These are phyloP conservation scores for Massariosphaeria phaeospora DNA, from an alignment of 495 filamentous ascomycete species.

Conservation along the genomic window DNA sequence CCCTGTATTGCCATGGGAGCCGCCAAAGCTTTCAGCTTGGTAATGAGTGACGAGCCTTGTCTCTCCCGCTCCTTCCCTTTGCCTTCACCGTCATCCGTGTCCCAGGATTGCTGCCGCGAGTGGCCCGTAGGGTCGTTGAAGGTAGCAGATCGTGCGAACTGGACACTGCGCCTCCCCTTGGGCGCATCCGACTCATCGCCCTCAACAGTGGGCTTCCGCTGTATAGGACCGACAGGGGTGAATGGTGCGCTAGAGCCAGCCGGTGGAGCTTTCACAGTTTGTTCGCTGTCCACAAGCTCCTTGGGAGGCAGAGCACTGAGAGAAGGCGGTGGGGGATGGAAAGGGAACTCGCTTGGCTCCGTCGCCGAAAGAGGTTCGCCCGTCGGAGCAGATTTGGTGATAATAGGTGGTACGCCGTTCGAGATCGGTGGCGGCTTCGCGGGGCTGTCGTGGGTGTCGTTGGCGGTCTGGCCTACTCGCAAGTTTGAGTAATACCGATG, in stretches of 20 bases:
- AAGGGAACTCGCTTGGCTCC: conserved; percentile 32
- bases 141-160: conserved; percentile 39
- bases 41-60: conserved; percentile 37
- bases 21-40: conserved; percentile 42
- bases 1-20: conserved; percentile 34
- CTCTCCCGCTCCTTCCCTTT: conserved; percentile 30
- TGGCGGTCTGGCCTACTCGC: conserved; percentile 11
- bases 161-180: conserved; percentile 41
- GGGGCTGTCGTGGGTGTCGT: neutral
- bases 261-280: neutral
- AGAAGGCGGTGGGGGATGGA: conserved; percentile 6
- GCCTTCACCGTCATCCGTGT: conserved; percentile 28
- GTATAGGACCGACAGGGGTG: conserved; percentile 18
- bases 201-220: conserved; percentile 27
- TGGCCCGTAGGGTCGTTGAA: conserved; percentile 25
- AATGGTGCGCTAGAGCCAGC: conserved; percentile 1
- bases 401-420: conserved; percentile 16
- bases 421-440: neutral
- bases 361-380: conserved; percentile 1
- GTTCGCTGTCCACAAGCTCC: neutral
- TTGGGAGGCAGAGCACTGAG: conserved; percentile 1
- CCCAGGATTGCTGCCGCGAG: conserved; percentile 32
- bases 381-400: conserved; percentile 8
- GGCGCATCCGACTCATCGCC: conserved; percentile 36
- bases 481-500: conserved; percentile 17